Evolutionary conservation across 2,329 filamentous ascomycete species (phyloP).

Genomic region (Lecanoromycetidae sp.): DNA sequence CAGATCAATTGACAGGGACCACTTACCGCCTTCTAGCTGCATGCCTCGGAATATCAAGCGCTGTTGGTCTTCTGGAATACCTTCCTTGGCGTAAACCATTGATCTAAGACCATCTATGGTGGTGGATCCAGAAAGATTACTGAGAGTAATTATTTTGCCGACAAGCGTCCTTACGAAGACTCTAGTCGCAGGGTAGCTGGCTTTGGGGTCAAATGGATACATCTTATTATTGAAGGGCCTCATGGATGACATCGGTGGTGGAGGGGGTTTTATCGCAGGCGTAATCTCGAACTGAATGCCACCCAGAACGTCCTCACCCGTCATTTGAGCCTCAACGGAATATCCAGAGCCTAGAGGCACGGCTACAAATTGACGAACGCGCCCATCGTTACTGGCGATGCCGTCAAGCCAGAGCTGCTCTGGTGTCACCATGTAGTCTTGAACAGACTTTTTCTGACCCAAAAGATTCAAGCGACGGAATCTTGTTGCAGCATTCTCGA

Average conservation of each 20-base stretch:
- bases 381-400: slow-evolving; percentile 25
- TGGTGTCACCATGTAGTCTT: slow-evolving; percentile 35
- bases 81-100: slow-evolving; percentile 5
- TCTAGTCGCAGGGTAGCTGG: neutral
- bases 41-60: slow-evolving; percentile 76
- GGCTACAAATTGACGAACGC: slow-evolving; percentile 38
- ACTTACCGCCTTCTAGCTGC: slow-evolving; percentile 72
- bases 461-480: slow-evolving; percentile 10
- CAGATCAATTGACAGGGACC: neutral
- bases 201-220: neutral
- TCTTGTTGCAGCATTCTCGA: slow-evolving; percentile 19
- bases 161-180: slow-evolving; percentile 12
- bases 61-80: slow-evolving; percentile 3
- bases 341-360: slow-evolving; percentile 34
- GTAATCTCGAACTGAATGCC: slow-evolving; percentile 38
- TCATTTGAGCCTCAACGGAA: slow-evolving; percentile 36
- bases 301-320: slow-evolving; percentile 30
- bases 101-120: slow-evolving; percentile 5
- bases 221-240: too few relatives aligned
- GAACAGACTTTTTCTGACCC: slow-evolving; percentile 19
- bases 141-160: slow-evolving; percentile 11
- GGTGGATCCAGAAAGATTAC: neutral
- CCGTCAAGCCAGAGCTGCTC: slow-evolving; percentile 34
- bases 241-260: neutral
- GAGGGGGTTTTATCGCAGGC: slow-evolving; percentile 16